Evolutionary conservation across 805 yeast genomes (phyloP).

Genomic region (Starmerella stigmatis): DNA sequence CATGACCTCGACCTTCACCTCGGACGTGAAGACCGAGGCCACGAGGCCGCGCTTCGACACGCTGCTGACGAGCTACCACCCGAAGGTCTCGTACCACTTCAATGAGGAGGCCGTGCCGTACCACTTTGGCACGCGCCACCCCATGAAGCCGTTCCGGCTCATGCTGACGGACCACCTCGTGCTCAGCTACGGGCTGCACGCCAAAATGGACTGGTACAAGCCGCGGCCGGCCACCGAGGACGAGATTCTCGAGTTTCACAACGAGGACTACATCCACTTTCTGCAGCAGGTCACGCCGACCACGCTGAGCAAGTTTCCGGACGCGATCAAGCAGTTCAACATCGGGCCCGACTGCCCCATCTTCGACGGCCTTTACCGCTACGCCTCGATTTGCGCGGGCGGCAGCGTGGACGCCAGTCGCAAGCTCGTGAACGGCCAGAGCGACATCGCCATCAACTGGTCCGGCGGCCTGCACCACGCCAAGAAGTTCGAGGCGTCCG

Average conservation of each 20-base stretch:
- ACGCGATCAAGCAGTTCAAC: conserved; percentile 58
- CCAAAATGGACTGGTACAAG: conserved; percentile 78
- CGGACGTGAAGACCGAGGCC: conserved; percentile 36
- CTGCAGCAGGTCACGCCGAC: conserved; percentile 69
- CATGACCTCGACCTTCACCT: conserved; percentile 25
- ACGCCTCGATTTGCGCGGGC: conserved; percentile 71
- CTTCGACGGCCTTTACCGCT: conserved; percentile 89
- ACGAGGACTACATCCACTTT: conserved; percentile 76
- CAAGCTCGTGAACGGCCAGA: conserved; percentile 65
- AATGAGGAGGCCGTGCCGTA: conserved; percentile 70
- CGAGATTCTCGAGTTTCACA: conserved; percentile 72
- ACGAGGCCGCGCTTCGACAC: conserved; percentile 38
- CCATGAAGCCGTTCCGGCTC: conserved; percentile 95
- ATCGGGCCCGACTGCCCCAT: conserved; percentile 93
- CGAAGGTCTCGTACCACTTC: conserved; percentile 72
- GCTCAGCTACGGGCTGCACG: conserved; percentile 71
- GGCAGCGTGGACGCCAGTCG: conserved; percentile 88
- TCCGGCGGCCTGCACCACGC: conserved; percentile 94
- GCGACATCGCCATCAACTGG: conserved; percentile 87
- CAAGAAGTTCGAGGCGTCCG: conserved; percentile 78
- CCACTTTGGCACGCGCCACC: conserved; percentile 89
- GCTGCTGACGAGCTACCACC: conserved; percentile 10
- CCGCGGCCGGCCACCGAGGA: conserved; percentile 75
- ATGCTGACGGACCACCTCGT: conserved; percentile 91
- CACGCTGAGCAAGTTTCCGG: conserved; percentile 47